Percentiles rank a stretch among this genome's conserved stretches.
Evolutionary conservation across 202 grass and related monocot genomes (phyloP).

Genomic region (Schoenoplectus triqueter): DNA sequence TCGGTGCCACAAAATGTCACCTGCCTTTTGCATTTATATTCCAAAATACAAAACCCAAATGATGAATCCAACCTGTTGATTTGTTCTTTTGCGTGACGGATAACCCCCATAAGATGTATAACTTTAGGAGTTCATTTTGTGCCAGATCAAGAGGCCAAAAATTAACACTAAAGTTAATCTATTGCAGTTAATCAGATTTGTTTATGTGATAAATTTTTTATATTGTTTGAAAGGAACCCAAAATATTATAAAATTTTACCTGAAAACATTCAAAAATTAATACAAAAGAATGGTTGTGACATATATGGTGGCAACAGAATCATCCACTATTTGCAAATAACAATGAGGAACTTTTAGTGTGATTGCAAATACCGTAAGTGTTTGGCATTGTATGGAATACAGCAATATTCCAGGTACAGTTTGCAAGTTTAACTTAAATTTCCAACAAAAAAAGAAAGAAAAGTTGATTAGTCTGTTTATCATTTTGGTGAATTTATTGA

Average conservation of each 20-base stretch:
- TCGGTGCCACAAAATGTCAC: not conserved
- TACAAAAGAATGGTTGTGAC: conserved; percentile 13
- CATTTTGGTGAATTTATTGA: conserved; percentile 38
- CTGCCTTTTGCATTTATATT: conserved; percentile 12
- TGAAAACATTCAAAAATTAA: not conserved
- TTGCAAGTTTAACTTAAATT: not conserved
- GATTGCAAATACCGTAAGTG: not conserved
- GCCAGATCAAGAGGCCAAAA: conserved; percentile 11
- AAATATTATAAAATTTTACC: not conserved
- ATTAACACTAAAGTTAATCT: not conserved
- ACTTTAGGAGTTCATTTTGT: conserved; percentile 12
- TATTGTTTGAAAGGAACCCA: not conserved
- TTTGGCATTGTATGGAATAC: conserved; percentile 3
- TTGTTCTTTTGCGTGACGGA: conserved; percentile 9
- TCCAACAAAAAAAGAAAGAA: conserved; percentile 9
- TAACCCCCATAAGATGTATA: not conserved
- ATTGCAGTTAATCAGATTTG: not conserved
- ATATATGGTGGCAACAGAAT: conserved; percentile 4
- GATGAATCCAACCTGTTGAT: not conserved
- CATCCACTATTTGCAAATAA: conserved; percentile 9
- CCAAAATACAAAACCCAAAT: conserved; percentile 15
- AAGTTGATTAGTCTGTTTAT: not conserved
- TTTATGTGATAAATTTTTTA: not conserved
- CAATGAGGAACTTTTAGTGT: not conserved
- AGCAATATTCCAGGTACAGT: not conserved